Evolutionary conservation across 2,329 filamentous ascomycete genomes (phyloP).

Genomic region (Stagonosporopsis cucurbitacearum): DNA sequence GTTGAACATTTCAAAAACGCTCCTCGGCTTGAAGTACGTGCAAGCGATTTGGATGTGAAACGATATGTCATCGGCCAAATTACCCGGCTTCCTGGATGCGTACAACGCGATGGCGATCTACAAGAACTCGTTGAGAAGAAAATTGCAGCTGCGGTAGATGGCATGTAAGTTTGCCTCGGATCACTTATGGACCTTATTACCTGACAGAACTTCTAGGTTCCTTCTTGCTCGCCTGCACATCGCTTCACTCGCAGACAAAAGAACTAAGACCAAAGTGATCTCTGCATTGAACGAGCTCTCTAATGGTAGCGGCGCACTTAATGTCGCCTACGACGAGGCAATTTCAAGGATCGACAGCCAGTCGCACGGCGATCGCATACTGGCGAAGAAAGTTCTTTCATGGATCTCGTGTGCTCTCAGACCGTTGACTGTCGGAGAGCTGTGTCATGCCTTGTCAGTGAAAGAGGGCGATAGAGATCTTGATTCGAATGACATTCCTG

Average conservation of each 20-base stretch:
- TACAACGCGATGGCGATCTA: constrained; percentile 19
- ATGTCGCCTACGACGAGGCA: constrained; percentile 51
- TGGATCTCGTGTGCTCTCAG: constrained; percentile 26
- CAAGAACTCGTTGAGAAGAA: constrained; percentile 23
- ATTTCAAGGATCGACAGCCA: constrained; percentile 56
- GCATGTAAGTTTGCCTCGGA: constrained; percentile 24
- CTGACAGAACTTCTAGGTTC: constrained; percentile 19
- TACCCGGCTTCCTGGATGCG: constrained; percentile 21
- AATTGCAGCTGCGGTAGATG: constrained; percentile 29
- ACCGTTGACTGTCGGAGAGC: constrained; percentile 20
- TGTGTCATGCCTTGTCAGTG: constrained; percentile 24
- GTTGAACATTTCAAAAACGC: constrained; percentile 14
- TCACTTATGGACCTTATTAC: neutral
- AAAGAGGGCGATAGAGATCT: constrained; percentile 2
- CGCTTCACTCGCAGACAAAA: constrained; percentile 43
- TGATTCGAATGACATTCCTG: constrained; percentile 20
- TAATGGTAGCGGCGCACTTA: constrained; percentile 40
- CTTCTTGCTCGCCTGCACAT: constrained; percentile 51
- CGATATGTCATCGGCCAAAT: constrained; percentile 27
- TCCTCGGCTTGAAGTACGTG: constrained; percentile 26
- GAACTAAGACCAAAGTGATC: constrained; percentile 43
- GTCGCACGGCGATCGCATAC: constrained; percentile 28
- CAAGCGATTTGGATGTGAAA: constrained; percentile 28
- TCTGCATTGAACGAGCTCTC: constrained; percentile 41
- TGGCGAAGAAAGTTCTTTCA: constrained; percentile 45